Percentiles rank a stretch among this genome's conserved stretches.
Evolutionary conservation across 2,329 filamentous ascomycete species (phyloP).

Genomic region (Hypoxylon sp.): DNA sequence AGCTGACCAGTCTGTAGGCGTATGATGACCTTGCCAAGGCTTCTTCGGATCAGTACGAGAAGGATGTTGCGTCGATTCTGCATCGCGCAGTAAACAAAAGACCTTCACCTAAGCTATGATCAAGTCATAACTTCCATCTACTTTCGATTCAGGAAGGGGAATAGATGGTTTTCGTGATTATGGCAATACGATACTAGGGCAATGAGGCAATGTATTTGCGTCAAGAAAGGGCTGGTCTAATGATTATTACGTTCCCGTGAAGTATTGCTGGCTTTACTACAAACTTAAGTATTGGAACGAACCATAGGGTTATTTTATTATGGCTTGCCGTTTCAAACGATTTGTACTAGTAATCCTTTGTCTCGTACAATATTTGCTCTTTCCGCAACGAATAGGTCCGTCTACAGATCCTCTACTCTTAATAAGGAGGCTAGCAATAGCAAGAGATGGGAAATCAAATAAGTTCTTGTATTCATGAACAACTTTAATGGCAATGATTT

Average conservation of each 20-base stretch:
- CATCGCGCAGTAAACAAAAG: conserved; percentile 20
- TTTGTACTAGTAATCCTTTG: conserved; percentile 17
- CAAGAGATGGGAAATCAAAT: no score
- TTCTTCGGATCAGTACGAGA: conserved; percentile 45
- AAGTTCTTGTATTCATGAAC: conserved; percentile 1
- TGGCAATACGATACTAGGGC: no score
- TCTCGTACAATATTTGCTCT: conserved; percentile 7
- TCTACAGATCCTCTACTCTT: conserved; percentile 1
- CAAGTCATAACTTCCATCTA: neutral
- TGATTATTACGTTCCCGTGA: conserved; percentile 7
- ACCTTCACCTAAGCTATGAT: neutral
- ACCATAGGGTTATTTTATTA: no score
- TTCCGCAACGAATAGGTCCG: conserved; percentile 1
- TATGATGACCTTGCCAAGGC: conserved; percentile 49
- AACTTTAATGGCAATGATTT: neutral
- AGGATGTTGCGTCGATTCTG: conserved; percentile 41
- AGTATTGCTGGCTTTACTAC: conserved; percentile 4
- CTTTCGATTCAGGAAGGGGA: neutral
- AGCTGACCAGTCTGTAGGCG: conserved; percentile 42
- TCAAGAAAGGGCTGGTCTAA: conserved; percentile 9
- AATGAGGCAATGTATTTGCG: no score
- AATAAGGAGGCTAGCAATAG: conserved; percentile 7
- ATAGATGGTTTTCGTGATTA: conserved; percentile 4
- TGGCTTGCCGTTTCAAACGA: conserved; percentile 7
- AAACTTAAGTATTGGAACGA: no score